These are phyloP conservation scores for Exophiala lecanii-corni DNA, from an alignment of 2,329 filamentous ascomycete species.

Conservation along the genomic window DNA sequence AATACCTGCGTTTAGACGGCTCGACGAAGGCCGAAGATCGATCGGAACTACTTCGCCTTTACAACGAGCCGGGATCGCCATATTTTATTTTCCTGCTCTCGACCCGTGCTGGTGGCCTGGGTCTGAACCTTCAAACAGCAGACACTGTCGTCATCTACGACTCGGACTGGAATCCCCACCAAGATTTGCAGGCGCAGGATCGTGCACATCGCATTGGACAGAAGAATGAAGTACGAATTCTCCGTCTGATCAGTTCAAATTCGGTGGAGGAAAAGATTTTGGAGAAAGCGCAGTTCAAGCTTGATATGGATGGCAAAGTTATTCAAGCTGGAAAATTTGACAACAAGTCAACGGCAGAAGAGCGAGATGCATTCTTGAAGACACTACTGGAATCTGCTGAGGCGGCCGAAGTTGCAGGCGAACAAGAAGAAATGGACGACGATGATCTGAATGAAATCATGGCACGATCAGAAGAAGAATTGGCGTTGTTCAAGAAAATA, in stretches of 20 bases:
- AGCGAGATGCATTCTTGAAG: constrained; percentile 93
- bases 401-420: constrained; percentile 64
- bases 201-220: constrained; percentile 99
- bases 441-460: constrained; percentile 95
- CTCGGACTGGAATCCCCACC: constrained; percentile 98
- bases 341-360: constrained; percentile 97
- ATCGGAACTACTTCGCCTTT: constrained; percentile 79
- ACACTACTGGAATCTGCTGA: constrained; percentile 82
- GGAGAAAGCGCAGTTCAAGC: constrained; percentile 92
- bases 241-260: constrained; percentile 91
- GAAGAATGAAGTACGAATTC: constrained; percentile 97
- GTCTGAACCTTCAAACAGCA: constrained; percentile 93
- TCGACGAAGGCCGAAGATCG: constrained; percentile 97
- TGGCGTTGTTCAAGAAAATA: constrained; percentile 72
- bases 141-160: constrained; percentile 99
- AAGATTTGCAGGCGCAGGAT: constrained; percentile 98
- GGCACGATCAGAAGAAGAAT: constrained; percentile 78
- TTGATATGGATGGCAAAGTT: constrained; percentile 99
- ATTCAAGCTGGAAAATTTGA: constrained; percentile 99
- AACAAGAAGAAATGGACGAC: constrained; percentile 91
- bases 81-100: constrained; percentile 99
- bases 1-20: constrained; percentile 90
- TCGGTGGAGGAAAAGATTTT: constrained; percentile 98
- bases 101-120: constrained; percentile 94
- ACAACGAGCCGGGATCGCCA: constrained; percentile 83